phyloP scores from a whole-genome alignment of 129 eudicot genomes.

The Ambrosia trifida region DNA sequence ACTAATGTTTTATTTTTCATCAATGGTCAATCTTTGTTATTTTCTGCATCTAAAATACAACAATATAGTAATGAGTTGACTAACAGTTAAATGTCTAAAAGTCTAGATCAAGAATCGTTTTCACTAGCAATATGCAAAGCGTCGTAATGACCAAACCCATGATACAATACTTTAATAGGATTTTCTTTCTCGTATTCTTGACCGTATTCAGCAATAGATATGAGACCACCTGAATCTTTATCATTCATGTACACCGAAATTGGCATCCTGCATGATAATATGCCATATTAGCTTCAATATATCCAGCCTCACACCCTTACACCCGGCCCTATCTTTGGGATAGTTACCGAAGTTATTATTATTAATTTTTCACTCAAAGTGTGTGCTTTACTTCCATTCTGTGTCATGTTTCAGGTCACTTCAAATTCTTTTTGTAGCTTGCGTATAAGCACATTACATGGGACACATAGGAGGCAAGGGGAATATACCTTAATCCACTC shows the following conservation, averaged over 20 bases:
- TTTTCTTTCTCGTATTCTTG: conserved; percentile 79
- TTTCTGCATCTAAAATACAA: conserved; percentile 24
- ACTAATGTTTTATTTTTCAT: conserved; percentile 17
- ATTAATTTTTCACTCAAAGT: background rate
- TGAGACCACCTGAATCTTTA: conserved; percentile 74
- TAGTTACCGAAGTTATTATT: too few species aligned
- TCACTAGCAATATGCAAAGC: conserved; percentile 65
- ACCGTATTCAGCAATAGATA: conserved; percentile 94
- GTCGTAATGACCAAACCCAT: conserved; percentile 95
- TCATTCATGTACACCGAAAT: conserved; percentile 87
- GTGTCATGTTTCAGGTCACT: conserved; percentile 2
- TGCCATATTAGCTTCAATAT: background rate
- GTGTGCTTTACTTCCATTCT: background rate
- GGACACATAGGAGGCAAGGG: background rate
- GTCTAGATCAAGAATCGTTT: conserved; percentile 57
- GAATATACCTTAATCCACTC: conserved; percentile 20
- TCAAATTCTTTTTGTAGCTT: background rate
- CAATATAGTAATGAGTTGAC: background rate
- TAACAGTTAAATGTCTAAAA: conserved; percentile 29
- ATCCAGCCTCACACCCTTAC: background rate
- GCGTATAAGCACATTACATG: conserved; percentile 1
- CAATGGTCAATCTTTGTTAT: conserved; percentile 27
- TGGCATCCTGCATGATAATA: conserved; percentile 69
- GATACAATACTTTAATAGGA: conserved; percentile 75
- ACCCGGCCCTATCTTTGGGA: too few species aligned